Percentiles rank a stretch among this genome's conserved stretches.
Conservation (phyloP, 331 rosid genomes). For the Quercus tomentella region DNA sequence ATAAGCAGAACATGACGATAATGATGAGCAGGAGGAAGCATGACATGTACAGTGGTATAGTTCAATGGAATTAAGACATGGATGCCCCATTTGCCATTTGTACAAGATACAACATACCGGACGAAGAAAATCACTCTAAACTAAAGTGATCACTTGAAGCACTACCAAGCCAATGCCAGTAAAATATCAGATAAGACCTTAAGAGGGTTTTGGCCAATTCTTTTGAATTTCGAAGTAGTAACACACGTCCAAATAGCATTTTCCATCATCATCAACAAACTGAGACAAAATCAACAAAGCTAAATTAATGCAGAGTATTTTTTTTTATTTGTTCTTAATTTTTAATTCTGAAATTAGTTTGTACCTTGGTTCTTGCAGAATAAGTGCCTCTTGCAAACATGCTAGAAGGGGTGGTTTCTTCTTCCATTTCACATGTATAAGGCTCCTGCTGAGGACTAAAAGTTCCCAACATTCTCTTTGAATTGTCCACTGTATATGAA, state of each 20-base stretch:
- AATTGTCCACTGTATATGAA: conserved; percentile 51
- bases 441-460: conserved; percentile 70
- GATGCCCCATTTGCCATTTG: conserved; percentile 25
- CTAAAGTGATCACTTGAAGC: background rate
- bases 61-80: conserved; percentile 27
- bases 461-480: conserved; percentile 73
- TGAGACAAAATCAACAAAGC: conserved; percentile 16
- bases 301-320: background rate
- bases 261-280: conserved; percentile 93
- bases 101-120: conserved; percentile 29
- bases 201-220: conserved; percentile 60
- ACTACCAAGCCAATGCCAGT: conserved; percentile 2
- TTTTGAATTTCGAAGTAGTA: conserved; percentile 84
- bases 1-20: background rate
- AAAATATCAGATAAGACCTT: conserved; percentile 18
- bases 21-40: background rate
- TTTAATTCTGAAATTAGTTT: background rate
- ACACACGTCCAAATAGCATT: conserved; percentile 69
- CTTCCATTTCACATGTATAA: conserved; percentile 59
- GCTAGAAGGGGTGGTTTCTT: conserved; percentile 74
- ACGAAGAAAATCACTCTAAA: conserved; percentile 4
- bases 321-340: background rate
- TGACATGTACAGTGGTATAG: conserved; percentile 24
- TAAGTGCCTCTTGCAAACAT: conserved; percentile 78
- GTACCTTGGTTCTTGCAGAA: conserved; percentile 68